A percentile compares a stretch with the other conserved stretches of the same genome.
These are phyloP conservation scores for Ganoderma sinense DNA, from an alignment of 1,284 basidiomycete species.

Conservation along the genomic window DNA sequence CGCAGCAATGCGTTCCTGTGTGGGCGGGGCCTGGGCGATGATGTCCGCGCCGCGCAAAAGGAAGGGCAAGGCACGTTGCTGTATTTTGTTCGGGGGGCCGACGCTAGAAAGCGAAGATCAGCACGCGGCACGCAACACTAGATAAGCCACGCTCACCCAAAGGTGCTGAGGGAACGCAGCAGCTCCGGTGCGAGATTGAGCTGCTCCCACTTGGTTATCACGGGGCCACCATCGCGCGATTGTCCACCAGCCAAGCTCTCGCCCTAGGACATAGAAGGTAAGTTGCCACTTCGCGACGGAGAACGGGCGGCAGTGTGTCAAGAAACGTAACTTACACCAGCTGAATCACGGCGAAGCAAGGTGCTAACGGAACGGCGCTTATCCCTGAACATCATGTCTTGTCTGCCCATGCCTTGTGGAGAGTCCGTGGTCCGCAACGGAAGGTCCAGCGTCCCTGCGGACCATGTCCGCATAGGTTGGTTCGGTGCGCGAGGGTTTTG, in stretches of 20 bases:
- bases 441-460: constrained; percentile 77
- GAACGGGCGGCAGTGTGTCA: background rate
- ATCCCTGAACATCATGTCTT: constrained; percentile 52
- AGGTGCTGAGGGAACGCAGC: constrained; percentile 89
- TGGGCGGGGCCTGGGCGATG: constrained; percentile 97
- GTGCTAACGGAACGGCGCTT: constrained; percentile 79
- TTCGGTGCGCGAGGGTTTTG: constrained; percentile 64
- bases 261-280: constrained; percentile 41
- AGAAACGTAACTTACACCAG: constrained; percentile 59
- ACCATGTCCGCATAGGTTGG: constrained; percentile 82
- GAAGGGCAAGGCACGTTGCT: constrained; percentile 95
- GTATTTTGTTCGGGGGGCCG: constrained; percentile 98
- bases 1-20: constrained; percentile 96
- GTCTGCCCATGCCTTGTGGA: constrained; percentile 36
- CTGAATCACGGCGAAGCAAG: constrained; percentile 77
- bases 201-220: constrained; percentile 97
- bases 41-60: constrained; percentile 94
- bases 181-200: constrained; percentile 88
- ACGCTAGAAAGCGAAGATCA: constrained; percentile 60
- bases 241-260: constrained; percentile 57
- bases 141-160: constrained; percentile 71
- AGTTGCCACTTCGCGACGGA: constrained; percentile 4
- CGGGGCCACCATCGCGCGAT: constrained; percentile 79
- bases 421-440: constrained; percentile 58
- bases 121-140: constrained; percentile 20